Conservation (phyloP, 2,329 filamentous ascomycete genomes). For the Paecilomyces formosus region DNA sequence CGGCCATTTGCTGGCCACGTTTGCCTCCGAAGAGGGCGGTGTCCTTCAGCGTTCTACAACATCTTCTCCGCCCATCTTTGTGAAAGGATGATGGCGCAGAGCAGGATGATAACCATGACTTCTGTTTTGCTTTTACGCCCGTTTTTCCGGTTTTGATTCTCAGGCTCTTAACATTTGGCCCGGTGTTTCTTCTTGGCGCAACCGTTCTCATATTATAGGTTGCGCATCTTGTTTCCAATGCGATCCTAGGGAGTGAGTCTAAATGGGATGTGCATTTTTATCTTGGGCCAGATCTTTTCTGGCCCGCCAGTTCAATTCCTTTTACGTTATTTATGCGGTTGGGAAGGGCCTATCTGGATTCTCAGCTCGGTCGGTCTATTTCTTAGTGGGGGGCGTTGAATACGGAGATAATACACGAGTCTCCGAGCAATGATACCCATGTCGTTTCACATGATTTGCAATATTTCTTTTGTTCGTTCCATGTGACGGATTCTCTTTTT, state of each 20-base stretch:
- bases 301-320: conserved; percentile 1
- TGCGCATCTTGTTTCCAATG: background rate
- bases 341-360: conserved; percentile 1
- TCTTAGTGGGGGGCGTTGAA: conserved; percentile 22
- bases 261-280: background rate
- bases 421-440: conserved; percentile 34
- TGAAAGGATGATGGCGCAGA: background rate
- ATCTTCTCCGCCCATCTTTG: background rate
- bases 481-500: background rate
- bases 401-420: conserved; percentile 35
- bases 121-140: background rate
- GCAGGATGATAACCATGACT: background rate
- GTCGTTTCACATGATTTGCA: conserved; percentile 15
- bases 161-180: background rate
- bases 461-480: conserved; percentile 6
- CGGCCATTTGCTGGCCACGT: background rate
- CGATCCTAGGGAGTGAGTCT: background rate
- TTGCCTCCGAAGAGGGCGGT: background rate
- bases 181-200: background rate
- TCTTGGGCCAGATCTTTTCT: background rate
- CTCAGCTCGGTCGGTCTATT: conserved; percentile 3
- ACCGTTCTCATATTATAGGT: background rate
- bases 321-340: background rate
- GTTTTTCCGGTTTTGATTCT: background rate
- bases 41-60: background rate